A percentile compares a stretch with the other conserved stretches of the same genome.
Evolutionary conservation across 1,284 basidiomycete species (phyloP).

Genomic region (Leccinum variabile): DNA sequence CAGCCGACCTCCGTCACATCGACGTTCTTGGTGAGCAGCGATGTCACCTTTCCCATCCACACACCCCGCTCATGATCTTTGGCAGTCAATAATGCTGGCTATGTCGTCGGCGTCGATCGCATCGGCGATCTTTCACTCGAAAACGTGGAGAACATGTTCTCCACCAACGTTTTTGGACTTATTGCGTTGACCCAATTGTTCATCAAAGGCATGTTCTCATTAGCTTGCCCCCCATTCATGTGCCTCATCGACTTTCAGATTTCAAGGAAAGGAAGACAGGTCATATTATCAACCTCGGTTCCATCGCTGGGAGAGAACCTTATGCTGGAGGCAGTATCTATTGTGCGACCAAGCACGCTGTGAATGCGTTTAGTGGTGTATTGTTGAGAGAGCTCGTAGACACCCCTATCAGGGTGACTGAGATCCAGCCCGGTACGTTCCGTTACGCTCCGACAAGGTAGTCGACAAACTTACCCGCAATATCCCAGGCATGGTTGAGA

Average conservation of each 20-base stretch:
- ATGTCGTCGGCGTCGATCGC: constrained; percentile 79
- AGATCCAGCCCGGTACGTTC: constrained; percentile 80
- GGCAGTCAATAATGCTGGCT: constrained; percentile 86
- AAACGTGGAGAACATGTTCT: constrained; percentile 87
- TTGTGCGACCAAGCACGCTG: constrained; percentile 86
- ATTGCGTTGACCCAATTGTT: constrained; percentile 82
- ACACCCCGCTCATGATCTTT: neutral
- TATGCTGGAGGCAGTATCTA: constrained; percentile 88
- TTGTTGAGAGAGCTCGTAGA: constrained; percentile 87
- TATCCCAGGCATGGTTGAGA: constrained; percentile 80
- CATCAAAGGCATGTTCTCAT: constrained; percentile 55
- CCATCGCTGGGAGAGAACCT: constrained; percentile 87
- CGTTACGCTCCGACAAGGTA: neutral
- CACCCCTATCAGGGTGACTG: constrained; percentile 88
- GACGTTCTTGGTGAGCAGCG: constrained; percentile 68
- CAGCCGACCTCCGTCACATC: constrained; percentile 61
- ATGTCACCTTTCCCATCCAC: neutral
- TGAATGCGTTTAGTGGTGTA: constrained; percentile 84
- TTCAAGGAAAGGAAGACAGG: constrained; percentile 89
- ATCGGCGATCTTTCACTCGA: constrained; percentile 76
- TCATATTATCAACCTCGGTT: constrained; percentile 95
- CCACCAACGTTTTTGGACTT: constrained; percentile 90
- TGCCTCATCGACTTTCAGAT: constrained; percentile 44
- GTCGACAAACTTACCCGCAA: constrained; percentile 7
- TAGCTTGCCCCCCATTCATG: neutral